phyloP scores from a whole-genome alignment of 2,329 filamentous ascomycete genomes.

The Ceratocystis papillata region DNA sequence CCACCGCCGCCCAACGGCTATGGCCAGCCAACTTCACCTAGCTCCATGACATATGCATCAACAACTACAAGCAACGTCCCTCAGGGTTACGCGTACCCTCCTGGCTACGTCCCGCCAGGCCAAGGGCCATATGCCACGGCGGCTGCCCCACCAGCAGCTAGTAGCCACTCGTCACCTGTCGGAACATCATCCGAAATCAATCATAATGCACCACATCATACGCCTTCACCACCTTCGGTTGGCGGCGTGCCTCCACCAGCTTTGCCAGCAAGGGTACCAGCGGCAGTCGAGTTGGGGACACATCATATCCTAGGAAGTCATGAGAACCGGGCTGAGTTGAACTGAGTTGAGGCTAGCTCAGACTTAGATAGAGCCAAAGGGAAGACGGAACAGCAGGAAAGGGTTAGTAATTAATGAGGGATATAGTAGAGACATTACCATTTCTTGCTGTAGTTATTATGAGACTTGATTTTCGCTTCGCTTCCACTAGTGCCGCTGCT shows the following conservation, averaged over 20 bases:
- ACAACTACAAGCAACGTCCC: constrained; percentile 27
- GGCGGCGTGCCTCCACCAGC: background rate
- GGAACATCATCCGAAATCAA: constrained; percentile 11
- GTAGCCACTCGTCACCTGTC: background rate
- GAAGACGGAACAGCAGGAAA: background rate
- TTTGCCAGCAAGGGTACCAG: background rate
- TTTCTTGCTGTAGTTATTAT: constrained; percentile 1
- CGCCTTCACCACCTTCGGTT: constrained; percentile 17
- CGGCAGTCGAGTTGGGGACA: constrained; percentile 29
- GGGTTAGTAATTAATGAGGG: background rate
- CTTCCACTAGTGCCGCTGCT: background rate
- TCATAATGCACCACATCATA: constrained; percentile 12
- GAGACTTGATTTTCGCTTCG: background rate
- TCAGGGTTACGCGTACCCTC: constrained; percentile 25
- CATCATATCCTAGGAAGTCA: constrained; percentile 30
- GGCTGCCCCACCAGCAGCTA: background rate
- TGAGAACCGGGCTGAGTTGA: constrained; percentile 31
- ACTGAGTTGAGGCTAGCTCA: constrained; percentile 3
- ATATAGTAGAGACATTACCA: constrained; percentile 7
- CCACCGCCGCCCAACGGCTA: background rate
- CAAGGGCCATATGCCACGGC: constrained; percentile 27
- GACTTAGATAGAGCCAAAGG: background rate
- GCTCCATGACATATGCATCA: constrained; percentile 17
- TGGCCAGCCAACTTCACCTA: constrained; percentile 8
- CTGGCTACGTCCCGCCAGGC: constrained; percentile 29